These are phyloP conservation scores for Trichophyton simii DNA, from an alignment of 2,329 filamentous ascomycete genomes.

Conservation along the genomic window DNA sequence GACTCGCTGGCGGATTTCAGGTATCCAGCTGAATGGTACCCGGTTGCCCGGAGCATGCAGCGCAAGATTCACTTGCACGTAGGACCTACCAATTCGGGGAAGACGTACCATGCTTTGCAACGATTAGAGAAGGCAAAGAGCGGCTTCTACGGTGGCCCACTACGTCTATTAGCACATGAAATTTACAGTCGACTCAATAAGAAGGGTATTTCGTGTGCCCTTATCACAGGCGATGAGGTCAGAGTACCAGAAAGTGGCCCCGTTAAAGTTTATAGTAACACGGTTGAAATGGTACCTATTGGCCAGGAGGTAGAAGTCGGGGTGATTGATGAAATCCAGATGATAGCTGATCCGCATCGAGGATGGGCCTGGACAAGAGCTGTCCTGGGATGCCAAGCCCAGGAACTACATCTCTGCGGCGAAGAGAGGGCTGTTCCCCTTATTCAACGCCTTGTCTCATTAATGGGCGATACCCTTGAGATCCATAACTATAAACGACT, in stretches of 20 bases:
- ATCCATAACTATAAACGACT: constrained; percentile 76
- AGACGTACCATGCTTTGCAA: constrained; percentile 88
- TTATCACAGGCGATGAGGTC: constrained; percentile 86
- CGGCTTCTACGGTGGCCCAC: constrained; percentile 81
- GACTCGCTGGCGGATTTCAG: constrained; percentile 63
- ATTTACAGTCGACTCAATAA: constrained; percentile 79
- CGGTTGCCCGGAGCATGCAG: constrained; percentile 64
- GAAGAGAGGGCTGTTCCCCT: constrained; percentile 72
- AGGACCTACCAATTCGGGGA: constrained; percentile 93
- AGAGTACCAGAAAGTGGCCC: constrained; percentile 50
- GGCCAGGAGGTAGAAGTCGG: constrained; percentile 61
- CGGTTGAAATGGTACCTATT: constrained; percentile 74
- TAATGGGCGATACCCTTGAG: constrained; percentile 67
- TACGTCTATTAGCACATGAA: constrained; percentile 82
- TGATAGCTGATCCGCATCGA: constrained; percentile 69
- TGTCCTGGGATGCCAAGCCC: constrained; percentile 70
- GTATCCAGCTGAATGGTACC: constrained; percentile 88
- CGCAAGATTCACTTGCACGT: constrained; percentile 85
- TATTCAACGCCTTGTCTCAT: constrained; percentile 62
- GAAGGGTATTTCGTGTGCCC: constrained; percentile 61
- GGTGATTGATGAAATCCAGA: constrained; percentile 97
- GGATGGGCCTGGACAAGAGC: constrained; percentile 95
- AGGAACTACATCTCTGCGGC: constrained; percentile 85
- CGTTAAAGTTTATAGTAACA: constrained; percentile 61
- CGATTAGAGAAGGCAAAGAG: constrained; percentile 61